Conservation (phyloP, 2,329 filamentous ascomycete species). For the Atkinsonella texensis region DNA sequence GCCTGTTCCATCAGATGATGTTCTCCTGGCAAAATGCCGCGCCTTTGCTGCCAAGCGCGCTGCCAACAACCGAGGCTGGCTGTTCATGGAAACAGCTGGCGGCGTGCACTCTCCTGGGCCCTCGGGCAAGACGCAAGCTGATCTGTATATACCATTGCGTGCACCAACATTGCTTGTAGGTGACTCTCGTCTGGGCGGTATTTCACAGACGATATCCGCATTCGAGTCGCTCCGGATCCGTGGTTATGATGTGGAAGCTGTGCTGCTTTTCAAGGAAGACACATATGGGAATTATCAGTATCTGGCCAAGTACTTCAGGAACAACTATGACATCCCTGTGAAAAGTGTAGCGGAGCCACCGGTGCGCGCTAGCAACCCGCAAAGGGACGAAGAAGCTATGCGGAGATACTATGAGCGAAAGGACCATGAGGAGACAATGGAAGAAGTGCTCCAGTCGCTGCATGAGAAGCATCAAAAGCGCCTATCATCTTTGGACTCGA, state of each 20-base stretch:
- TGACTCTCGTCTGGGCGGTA: conserved; percentile 65
- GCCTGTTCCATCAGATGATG: conserved; percentile 37
- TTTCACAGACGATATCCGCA: conserved; percentile 67
- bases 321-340: conserved; percentile 44
- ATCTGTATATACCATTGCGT: conserved; percentile 64
- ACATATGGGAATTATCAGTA: conserved; percentile 59
- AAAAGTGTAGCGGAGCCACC: conserved; percentile 50
- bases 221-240: conserved; percentile 68
- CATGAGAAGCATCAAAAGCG: conserved; percentile 41
- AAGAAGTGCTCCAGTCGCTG: conserved; percentile 37
- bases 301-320: conserved; percentile 52
- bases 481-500: conserved; percentile 44
- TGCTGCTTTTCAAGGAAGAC: conserved; percentile 56
- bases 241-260: conserved; percentile 62
- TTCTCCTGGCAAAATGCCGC: conserved; percentile 30
- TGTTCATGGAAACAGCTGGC: conserved; percentile 71
- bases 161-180: conserved; percentile 63
- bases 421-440: conserved; percentile 26
- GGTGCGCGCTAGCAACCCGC: conserved; percentile 21
- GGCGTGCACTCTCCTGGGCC: conserved; percentile 71
- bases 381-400: conserved; percentile 46
- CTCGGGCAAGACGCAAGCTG: conserved; percentile 64
- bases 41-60: conserved; percentile 32
- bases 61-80: conserved; percentile 35
- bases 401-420: conserved; percentile 47